Conservation (phyloP, 2,329 filamentous ascomycete species). For the Cytospora mali region DNA sequence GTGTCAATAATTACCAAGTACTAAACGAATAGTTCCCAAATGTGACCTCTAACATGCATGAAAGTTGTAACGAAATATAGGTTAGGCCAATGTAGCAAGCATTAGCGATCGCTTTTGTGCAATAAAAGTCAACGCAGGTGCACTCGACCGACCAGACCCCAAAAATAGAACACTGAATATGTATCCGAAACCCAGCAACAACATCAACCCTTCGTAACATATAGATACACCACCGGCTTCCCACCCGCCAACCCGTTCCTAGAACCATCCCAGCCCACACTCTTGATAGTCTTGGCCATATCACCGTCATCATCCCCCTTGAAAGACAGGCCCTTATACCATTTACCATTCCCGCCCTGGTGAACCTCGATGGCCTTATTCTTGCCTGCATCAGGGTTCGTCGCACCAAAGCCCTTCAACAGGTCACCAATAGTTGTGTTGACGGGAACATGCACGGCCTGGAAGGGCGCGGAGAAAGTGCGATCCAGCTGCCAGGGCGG, state of each 20-base stretch:
- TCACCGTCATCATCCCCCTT: slow-evolving; percentile 51
- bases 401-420: slow-evolving; percentile 60
- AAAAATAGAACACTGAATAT: not conserved
- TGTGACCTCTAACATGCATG: not conserved
- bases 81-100: no score
- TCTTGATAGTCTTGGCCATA: slow-evolving; percentile 53
- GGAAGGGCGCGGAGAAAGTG: slow-evolving; percentile 48
- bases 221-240: slow-evolving; percentile 62
- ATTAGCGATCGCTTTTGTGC: no score
- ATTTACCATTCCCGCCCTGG: slow-evolving; percentile 57
- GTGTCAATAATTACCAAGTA: not conserved
- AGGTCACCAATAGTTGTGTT: slow-evolving; percentile 58
- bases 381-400: slow-evolving; percentile 51
- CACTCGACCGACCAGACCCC: not conserved
- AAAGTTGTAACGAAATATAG: no score
- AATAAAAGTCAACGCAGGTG: not conserved
- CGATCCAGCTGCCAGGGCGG: slow-evolving; percentile 57
- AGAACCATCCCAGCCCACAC: slow-evolving; percentile 61
- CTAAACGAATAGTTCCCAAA: not conserved
- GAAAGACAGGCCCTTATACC: slow-evolving; percentile 59
- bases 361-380: slow-evolving; percentile 62
- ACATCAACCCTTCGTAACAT: slow-evolving; percentile 55
- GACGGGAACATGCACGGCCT: slow-evolving; percentile 55
- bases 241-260: slow-evolving; percentile 50
- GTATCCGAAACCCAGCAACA: not conserved